phyloP scores from a whole-genome alignment of 2,329 filamentous ascomycete species.

The Botryotinia convoluta region DNA sequence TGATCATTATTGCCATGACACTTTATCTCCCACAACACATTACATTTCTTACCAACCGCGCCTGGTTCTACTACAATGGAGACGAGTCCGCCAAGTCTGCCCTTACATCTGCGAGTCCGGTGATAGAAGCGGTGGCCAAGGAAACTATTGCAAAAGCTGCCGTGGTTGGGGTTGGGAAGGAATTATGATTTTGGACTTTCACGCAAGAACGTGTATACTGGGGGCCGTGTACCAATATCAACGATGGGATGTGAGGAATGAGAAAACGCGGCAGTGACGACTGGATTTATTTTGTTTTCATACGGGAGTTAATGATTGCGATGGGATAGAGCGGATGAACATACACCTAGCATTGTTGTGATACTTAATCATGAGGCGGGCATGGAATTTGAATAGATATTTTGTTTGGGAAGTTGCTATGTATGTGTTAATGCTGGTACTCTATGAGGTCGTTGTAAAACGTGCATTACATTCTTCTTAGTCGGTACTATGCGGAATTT shows the following conservation, averaged over 20 bases:
- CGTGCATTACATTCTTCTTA: not conserved
- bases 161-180: slow-evolving; percentile 28
- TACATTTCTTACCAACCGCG: slow-evolving; percentile 74
- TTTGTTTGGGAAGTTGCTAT: not conserved
- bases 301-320: slow-evolving; percentile 11
- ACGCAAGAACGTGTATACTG: not conserved
- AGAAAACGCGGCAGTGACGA: not conserved
- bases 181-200: slow-evolving; percentile 26
- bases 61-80: slow-evolving; percentile 93
- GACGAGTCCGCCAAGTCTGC: slow-evolving; percentile 54
- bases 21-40: slow-evolving; percentile 95
- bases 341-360: slow-evolving; percentile 13
- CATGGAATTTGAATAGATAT: slow-evolving; percentile 1
- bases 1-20: slow-evolving; percentile 80
- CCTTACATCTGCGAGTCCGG: slow-evolving; percentile 29
- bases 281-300: slow-evolving; percentile 3
- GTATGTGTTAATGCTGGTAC: not conserved
- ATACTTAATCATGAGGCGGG: slow-evolving; percentile 7
- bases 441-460: not conserved
- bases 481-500: not conserved
- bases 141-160: slow-evolving; percentile 30
- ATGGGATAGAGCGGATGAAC: slow-evolving; percentile 6
- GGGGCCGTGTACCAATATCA: slow-evolving; percentile 13
- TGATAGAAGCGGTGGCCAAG: slow-evolving; percentile 30
- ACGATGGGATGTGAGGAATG: slow-evolving; percentile 4